Evolutionary conservation across 2,329 filamentous ascomycete genomes (phyloP).

Genomic region (Ceratocystis lukuohia): DNA sequence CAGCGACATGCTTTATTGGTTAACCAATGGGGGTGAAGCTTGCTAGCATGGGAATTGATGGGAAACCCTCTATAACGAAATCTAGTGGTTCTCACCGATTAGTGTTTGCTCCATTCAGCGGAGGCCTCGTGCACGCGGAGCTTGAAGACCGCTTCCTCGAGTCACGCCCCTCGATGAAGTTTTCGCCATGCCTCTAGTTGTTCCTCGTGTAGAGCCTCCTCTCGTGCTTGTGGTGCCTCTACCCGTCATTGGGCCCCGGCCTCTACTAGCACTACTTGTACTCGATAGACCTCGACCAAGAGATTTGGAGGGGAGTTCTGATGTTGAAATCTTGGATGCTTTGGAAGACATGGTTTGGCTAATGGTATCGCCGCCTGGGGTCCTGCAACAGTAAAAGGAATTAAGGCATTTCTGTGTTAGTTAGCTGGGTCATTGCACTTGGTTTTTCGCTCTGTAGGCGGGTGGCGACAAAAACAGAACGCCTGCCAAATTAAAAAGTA

Average conservation of each 20-base stretch:
- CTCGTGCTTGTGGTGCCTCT: conserved; percentile 9
- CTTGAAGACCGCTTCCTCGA: conserved; percentile 34
- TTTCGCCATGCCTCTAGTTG: conserved; percentile 4
- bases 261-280: conserved; percentile 1
- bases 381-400: conserved; percentile 38
- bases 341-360: conserved; percentile 59
- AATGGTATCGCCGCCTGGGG: conserved; percentile 81
- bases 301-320: conserved; percentile 32
- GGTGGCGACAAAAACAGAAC: conserved; percentile 3
- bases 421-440: background rate
- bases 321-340: conserved; percentile 34
- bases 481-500: background rate
- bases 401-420: conserved; percentile 9
- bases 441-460: background rate
- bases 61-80: background rate
- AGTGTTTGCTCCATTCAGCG: conserved; percentile 13
- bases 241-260: conserved; percentile 30
- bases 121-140: conserved; percentile 34
- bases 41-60: background rate
- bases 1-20: background rate
- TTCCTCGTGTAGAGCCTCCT: conserved; percentile 21
- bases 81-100: background rate
- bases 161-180: conserved; percentile 23
- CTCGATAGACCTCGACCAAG: conserved; percentile 30
- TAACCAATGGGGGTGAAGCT: too few species aligned